Base-by-base conservation (phyloP, 73 alveolate genomes). In the Blepharisma stoltei region DNA sequence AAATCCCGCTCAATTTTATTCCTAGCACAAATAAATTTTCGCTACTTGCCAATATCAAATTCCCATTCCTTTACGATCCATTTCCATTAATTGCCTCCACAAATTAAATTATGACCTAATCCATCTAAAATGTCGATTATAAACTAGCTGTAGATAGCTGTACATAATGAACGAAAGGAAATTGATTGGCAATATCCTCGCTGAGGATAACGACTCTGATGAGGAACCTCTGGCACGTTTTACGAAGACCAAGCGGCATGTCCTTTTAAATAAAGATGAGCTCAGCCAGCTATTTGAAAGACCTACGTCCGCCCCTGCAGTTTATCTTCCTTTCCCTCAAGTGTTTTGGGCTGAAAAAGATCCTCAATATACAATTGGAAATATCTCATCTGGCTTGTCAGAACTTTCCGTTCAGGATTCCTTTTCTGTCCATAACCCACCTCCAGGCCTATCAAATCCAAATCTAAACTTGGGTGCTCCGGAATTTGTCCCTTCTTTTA, bases 161-260 rank as follows among this genome's bases (percentile, higher is more conserved):
- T 32, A 60, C 23, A 60, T 25, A n/a, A 60, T 60, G 73, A 71
- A 69, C 71, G 89, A 67, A 32, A 76, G 67, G 32, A 79, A 83
- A 50, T 71, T 85, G 49, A 85, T 81, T 14, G 85, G 85, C 6
- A 71, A 86, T 67, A 83, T 83, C 71, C 43, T 86, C 9, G 86
- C 84, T 6, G 93, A 86, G 45, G 93, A 86, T 14, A 55, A 9
- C 7, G 55, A 76, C 44, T 70, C 46, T 48, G 54, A 77, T 27
- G 77, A 71, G 8, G 54, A 54, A 20, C 8, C 85, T 75, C 76
- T 70, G 60, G 37, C 18, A 25, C 53, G 78, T 18, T 8, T 23
- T 8, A 55, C 54, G 6, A 54, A 53, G 84, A 60, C 73, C 11
- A 60, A 60, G 23, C 73, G 73, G 14, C 37, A 14, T 18, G 73